Evolutionary conservation across 2,329 filamentous ascomycete genomes (phyloP).

Genomic region (Lojkania enalia): DNA sequence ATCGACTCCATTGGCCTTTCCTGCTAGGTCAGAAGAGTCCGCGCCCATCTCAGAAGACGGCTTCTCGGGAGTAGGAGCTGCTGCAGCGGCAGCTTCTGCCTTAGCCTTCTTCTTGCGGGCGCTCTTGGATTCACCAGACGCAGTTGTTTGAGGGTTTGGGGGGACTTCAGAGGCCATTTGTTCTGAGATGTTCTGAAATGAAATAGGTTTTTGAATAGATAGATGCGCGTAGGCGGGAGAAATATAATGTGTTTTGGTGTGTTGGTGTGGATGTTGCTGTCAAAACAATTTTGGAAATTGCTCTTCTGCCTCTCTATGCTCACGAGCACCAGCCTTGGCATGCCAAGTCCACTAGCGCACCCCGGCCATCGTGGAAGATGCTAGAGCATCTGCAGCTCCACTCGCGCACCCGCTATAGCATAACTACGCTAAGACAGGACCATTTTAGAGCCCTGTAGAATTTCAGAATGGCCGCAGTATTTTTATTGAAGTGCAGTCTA

Average conservation of each 20-base stretch:
- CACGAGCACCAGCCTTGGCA: not conserved
- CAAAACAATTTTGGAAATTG: conserved; percentile 11
- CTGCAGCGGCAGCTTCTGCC: conserved; percentile 42
- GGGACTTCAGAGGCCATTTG: conserved; percentile 57
- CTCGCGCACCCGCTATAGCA: too few species aligned
- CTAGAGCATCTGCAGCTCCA: conserved; percentile 6
- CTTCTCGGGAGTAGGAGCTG: conserved; percentile 40
- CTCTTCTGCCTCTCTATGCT: conserved; percentile 8
- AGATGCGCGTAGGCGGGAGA: conserved; percentile 11
- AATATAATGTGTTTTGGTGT: conserved; percentile 4
- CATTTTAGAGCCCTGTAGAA: too few species aligned
- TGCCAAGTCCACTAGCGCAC: conserved; percentile 12
- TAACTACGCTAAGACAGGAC: too few species aligned
- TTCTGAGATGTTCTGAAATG: conserved; percentile 6
- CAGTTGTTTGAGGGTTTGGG: conserved; percentile 64
- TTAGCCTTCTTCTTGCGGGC: conserved; percentile 59
- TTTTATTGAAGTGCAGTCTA: too few species aligned
- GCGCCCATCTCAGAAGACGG: conserved; percentile 35
- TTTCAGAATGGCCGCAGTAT: too few species aligned
- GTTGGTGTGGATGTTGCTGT: conserved; percentile 6
- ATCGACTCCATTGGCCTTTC: conserved; percentile 59
- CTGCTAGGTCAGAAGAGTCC: conserved; percentile 35
- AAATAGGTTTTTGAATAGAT: conserved; percentile 1
- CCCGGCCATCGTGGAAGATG: conserved; percentile 6
- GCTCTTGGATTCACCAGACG: conserved; percentile 59